Evolutionary conservation across 1,284 basidiomycete species (phyloP).

Genomic region (Sporisorium scitamineum): DNA sequence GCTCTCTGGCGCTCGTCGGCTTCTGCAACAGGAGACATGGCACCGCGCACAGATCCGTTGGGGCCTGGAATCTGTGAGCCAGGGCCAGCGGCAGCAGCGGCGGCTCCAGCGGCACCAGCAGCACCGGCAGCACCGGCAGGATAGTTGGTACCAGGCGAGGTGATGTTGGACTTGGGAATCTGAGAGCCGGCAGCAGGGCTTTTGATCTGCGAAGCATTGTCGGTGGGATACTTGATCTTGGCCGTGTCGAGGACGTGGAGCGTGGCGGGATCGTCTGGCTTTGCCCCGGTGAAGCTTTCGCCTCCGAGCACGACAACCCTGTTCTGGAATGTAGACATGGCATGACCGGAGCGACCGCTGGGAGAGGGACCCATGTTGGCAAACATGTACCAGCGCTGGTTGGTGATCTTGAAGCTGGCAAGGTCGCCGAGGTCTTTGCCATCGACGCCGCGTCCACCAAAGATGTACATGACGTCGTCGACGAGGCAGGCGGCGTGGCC

Average conservation of each 20-base stretch:
- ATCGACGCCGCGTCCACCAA: conserved; percentile 95
- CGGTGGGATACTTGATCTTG: conserved; percentile 69
- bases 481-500: conserved; percentile 96
- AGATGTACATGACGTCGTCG: conserved; percentile 97
- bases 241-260: conserved; percentile 77
- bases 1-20: conserved; percentile 38
- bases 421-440: conserved; percentile 95
- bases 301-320: conserved; percentile 94
- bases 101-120: conserved; percentile 16
- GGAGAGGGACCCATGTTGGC: conserved; percentile 98
- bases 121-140: conserved; percentile 9
- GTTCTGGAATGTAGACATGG: conserved; percentile 89
- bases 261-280: conserved; percentile 82
- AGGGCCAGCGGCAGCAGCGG: conserved; percentile 18
- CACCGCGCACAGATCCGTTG: conserved; percentile 31
- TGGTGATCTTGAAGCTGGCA: conserved; percentile 91
- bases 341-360: conserved; percentile 89
- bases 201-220: conserved; percentile 51
- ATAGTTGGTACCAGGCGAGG: conserved; percentile 14
- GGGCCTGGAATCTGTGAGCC: conserved; percentile 27
- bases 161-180: conserved; percentile 40
- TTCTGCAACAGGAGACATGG: conserved; percentile 48
- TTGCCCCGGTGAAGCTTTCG: conserved; percentile 80
- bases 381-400: conserved; percentile 94
- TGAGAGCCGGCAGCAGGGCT: conserved; percentile 19